Percentiles rank a stretch among this genome's conserved stretches.
phyloP scores from a whole-genome alignment of 2,329 filamentous ascomycete genomes.

The Pseudogymnoascus sp. region DNA sequence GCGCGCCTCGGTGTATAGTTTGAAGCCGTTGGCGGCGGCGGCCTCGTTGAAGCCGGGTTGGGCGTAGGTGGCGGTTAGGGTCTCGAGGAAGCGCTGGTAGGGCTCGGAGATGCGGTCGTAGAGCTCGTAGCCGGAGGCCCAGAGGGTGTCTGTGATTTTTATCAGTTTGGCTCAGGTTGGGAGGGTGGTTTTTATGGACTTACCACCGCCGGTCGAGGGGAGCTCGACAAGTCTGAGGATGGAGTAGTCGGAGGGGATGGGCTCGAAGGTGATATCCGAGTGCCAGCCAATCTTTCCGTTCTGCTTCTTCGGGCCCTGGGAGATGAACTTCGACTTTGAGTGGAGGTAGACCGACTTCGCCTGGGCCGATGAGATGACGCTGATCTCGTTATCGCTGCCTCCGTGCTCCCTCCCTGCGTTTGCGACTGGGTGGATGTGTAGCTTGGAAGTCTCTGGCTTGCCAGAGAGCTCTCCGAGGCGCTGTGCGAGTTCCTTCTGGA shows the following conservation, averaged over 20 bases:
- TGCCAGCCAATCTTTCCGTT: slow-evolving; percentile 45
- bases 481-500: slow-evolving; percentile 58
- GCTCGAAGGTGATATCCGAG: slow-evolving; percentile 58
- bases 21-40: slow-evolving; percentile 37
- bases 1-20: slow-evolving; percentile 37
- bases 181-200: slow-evolving; percentile 28
- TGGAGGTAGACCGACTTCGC: slow-evolving; percentile 40
- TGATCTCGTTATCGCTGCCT: slow-evolving; percentile 51
- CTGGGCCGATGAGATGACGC: slow-evolving; percentile 51
- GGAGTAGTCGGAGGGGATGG: slow-evolving; percentile 54
- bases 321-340: slow-evolving; percentile 24
- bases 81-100: slow-evolving; percentile 50
- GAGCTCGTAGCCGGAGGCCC: slow-evolving; percentile 59
- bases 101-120: slow-evolving; percentile 54
- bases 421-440: slow-evolving; percentile 53
- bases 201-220: slow-evolving; percentile 27
- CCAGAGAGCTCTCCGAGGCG: slow-evolving; percentile 50
- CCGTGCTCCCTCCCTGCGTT: slow-evolving; percentile 46
- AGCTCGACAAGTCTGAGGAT: slow-evolving; percentile 28
- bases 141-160: slow-evolving; percentile 45
- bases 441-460: slow-evolving; percentile 44
- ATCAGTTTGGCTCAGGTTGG: not conserved
- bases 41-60: slow-evolving; percentile 42
- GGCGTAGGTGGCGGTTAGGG: slow-evolving; percentile 46
- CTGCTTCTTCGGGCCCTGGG: slow-evolving; percentile 36